phyloP scores from a whole-genome alignment of 1,284 basidiomycete species.

The Neonothopanus nambi region DNA sequence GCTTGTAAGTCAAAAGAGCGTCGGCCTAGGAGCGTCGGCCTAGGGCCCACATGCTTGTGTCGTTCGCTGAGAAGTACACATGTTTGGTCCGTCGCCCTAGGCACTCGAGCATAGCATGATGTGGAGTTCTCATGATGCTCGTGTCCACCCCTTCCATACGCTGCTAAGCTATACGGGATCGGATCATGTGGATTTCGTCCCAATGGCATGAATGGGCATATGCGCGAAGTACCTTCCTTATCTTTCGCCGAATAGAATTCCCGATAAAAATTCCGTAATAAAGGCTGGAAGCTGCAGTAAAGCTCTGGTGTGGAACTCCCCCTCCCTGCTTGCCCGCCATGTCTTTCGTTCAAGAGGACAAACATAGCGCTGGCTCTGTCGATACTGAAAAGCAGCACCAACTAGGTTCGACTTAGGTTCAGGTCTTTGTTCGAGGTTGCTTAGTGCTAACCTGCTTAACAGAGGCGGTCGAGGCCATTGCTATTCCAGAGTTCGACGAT shows the following conservation, averaged over 20 bases:
- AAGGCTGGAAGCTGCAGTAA: not conserved
- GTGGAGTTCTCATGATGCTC: not conserved
- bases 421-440: not conserved
- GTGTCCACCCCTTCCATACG: too few species aligned
- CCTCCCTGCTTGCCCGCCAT: slow-evolving; percentile 16
- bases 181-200: not conserved
- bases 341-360: slow-evolving; percentile 16
- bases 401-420: not conserved
- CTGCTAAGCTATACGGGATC: not conserved
- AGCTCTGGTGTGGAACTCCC: not conserved
- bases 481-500: slow-evolving; percentile 22
- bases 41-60: too few species aligned
- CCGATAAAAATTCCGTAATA: not conserved
- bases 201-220: not conserved
- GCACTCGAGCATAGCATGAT: not conserved
- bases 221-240: not conserved
- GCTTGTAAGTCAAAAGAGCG: too few species aligned
- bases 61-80: too few species aligned
- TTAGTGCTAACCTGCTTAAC: not conserved
- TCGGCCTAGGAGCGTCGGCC: too few species aligned
- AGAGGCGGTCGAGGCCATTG: slow-evolving; percentile 29
- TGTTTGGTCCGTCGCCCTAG: not conserved
- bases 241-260: not conserved
- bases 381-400: slow-evolving; percentile 13
- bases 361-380: slow-evolving; percentile 14